These are phyloP conservation scores for Populus ilicifolia DNA, from an alignment of 345 rosid genomes.

Conservation along the genomic window DNA sequence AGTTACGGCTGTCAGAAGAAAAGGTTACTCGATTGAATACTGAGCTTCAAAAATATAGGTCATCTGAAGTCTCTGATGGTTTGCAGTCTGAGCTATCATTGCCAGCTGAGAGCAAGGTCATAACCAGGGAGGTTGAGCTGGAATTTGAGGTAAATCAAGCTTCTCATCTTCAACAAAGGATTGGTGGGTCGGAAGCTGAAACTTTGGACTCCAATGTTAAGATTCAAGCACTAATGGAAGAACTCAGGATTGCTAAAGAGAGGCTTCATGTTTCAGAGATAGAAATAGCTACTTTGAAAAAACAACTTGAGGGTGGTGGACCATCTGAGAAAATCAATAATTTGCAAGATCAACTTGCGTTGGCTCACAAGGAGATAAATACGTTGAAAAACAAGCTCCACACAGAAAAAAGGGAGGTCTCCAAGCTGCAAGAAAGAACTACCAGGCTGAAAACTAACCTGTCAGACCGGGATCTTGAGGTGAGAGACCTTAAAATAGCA, in stretches of 20 bases:
- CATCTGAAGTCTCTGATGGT: slow-evolving; percentile 3
- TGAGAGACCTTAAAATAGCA: slow-evolving; percentile 35
- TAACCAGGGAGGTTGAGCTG: slow-evolving; percentile 23
- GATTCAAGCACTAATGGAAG: slow-evolving; percentile 41
- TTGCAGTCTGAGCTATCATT: not conserved
- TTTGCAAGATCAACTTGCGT: slow-evolving; percentile 28
- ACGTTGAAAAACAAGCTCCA: slow-evolving; percentile 28
- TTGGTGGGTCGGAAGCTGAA: slow-evolving; percentile 24
- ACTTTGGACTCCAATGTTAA: slow-evolving; percentile 21
- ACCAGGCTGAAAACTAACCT: slow-evolving; percentile 29
- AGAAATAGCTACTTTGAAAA: slow-evolving; percentile 43
- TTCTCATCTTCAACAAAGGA: slow-evolving; percentile 28
- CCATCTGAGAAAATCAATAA: slow-evolving; percentile 7
- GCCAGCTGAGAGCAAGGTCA: slow-evolving; percentile 18
- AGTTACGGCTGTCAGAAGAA: slow-evolving; percentile 51
- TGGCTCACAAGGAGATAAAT: slow-evolving; percentile 23
- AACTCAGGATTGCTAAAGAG: slow-evolving; percentile 49
- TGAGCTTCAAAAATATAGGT: slow-evolving; percentile 38
- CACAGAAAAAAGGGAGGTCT: slow-evolving; percentile 38
- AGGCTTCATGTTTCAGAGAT: slow-evolving; percentile 52
- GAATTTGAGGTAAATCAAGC: slow-evolving; percentile 35
- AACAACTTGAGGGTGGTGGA: slow-evolving; percentile 12
- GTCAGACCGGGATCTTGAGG: slow-evolving; percentile 35
- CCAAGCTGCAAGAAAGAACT: slow-evolving; percentile 41
- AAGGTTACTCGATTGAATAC: slow-evolving; percentile 45